These are phyloP conservation scores for Blastobotrys americana DNA, from an alignment of 805 yeast species.

Conservation along the genomic window DNA sequence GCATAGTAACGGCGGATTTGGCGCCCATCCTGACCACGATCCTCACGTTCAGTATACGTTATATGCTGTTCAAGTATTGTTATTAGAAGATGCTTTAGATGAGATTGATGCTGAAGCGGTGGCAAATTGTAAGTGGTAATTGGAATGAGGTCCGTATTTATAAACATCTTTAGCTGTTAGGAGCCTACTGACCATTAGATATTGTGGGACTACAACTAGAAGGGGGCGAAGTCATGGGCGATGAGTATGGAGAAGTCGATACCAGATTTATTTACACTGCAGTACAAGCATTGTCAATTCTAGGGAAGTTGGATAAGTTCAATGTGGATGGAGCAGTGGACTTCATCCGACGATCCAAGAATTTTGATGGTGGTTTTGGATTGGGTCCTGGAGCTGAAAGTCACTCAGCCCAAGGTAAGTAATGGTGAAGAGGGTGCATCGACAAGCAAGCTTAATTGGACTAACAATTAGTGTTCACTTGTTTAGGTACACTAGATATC, in stretches of 20 bases:
- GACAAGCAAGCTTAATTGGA: neutral
- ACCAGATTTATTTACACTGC: constrained; percentile 86
- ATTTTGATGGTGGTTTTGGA: constrained; percentile 96
- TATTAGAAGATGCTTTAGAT: constrained; percentile 56
- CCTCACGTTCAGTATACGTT: constrained; percentile 79
- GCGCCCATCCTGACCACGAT: constrained; percentile 84
- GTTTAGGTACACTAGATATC: constrained; percentile 74
- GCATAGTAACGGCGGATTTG: constrained; percentile 58
- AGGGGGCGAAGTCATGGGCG: constrained; percentile 81
- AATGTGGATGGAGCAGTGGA: constrained; percentile 45
- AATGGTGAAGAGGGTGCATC: neutral
- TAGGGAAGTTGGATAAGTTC: constrained; percentile 51
- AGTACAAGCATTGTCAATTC: constrained; percentile 59
- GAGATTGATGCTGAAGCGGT: constrained; percentile 30
- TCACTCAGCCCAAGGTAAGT: constrained; percentile 84
- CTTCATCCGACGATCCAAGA: constrained; percentile 63
- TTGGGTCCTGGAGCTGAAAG: constrained; percentile 90
- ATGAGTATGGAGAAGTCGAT: constrained; percentile 85
- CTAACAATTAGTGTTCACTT: constrained; percentile 58
- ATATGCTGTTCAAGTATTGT: constrained; percentile 76
- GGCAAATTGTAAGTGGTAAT: constrained; percentile 33
- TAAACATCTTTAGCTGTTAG: neutral
- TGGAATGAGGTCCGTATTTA: constrained; percentile 21
- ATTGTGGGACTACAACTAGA: constrained; percentile 41
- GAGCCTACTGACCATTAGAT: constrained; percentile 12